Evolutionary conservation across 805 yeast species (phyloP).

Genomic region (Candida rishiriensis): DNA sequence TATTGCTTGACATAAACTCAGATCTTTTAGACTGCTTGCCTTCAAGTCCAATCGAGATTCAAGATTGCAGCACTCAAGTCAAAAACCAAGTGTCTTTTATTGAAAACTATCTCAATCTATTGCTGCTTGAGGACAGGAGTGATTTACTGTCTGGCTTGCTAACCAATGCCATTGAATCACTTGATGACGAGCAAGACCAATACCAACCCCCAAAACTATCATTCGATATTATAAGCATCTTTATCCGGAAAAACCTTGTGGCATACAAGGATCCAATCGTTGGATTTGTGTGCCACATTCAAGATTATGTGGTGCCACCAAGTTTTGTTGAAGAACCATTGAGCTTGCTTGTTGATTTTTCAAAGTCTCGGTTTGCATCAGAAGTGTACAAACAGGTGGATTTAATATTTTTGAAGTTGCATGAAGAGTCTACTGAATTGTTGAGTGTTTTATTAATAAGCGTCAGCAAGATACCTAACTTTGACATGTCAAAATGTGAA

Average conservation of each 20-base stretch:
- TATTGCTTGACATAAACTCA: conserved; percentile 19
- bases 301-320: conserved; percentile 28
- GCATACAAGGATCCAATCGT: conserved; percentile 26
- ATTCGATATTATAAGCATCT: conserved; percentile 25
- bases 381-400: conserved; percentile 34
- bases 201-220: conserved; percentile 18
- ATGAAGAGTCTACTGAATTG: conserved; percentile 6
- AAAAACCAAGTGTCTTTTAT: conserved; percentile 15
- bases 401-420: conserved; percentile 31
- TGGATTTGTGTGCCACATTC: conserved; percentile 31
- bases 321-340: conserved; percentile 29
- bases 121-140: conserved; percentile 9
- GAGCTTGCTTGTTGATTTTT: conserved; percentile 27
- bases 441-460: conserved; percentile 4
- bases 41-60: conserved; percentile 12
- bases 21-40: conserved; percentile 23
- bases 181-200: conserved; percentile 20
- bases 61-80: conserved; percentile 8
- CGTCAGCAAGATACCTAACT: conserved; percentile 11
- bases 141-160: conserved; percentile 20
- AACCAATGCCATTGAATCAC: conserved; percentile 23
- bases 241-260: conserved; percentile 20
- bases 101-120: conserved; percentile 19
- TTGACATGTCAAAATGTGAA: conserved; percentile 20
- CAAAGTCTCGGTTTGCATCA: conserved; percentile 9